Conservation (phyloP, 768 basidiomycete genomes). For the Hericium erinaceus region DNA sequence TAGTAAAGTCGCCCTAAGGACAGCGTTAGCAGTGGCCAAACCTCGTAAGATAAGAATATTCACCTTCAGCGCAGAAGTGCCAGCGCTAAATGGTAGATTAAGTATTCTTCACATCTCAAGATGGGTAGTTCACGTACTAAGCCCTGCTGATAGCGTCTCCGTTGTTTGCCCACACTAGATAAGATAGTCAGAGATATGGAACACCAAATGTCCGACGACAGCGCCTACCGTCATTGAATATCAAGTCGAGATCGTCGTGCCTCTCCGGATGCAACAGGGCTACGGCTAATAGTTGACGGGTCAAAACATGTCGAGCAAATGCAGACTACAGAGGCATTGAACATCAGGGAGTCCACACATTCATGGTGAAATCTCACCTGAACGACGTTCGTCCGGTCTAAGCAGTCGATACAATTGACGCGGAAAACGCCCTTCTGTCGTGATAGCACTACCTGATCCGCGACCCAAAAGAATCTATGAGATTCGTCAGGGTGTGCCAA, state of each 20-base stretch:
- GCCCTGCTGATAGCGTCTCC: conserved; percentile 90
- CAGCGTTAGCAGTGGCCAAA: conserved; percentile 1
- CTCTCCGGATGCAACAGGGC: conserved; percentile 53
- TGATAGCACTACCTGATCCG: conserved; percentile 57
- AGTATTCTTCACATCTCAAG: background rate
- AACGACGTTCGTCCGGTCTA: conserved; percentile 93
- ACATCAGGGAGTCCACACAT: conserved; percentile 4
- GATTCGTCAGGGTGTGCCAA: background rate
- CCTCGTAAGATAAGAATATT: conserved; percentile 15
- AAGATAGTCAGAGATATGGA: conserved; percentile 2
- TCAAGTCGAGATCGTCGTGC: conserved; percentile 51
- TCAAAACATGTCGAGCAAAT: conserved; percentile 77
- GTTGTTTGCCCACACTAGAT: conserved; percentile 92
- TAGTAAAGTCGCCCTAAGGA: conserved; percentile 74
- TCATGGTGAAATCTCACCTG: conserved; percentile 37
- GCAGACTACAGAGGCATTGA: conserved; percentile 55
- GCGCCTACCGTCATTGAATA: conserved; percentile 66
- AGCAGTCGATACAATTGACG: conserved; percentile 91
- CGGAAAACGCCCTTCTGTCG: conserved; percentile 83
- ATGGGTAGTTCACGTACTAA: conserved; percentile 43
- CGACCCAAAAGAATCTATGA: conserved; percentile 76
- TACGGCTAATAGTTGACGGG: conserved; percentile 63
- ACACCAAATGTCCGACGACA: background rate
- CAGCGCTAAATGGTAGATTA: conserved; percentile 48
- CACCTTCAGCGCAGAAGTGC: conserved; percentile 93